Base-by-base conservation (phyloP, 768 basidiomycete species). In the Ramaria sp. region DNA sequence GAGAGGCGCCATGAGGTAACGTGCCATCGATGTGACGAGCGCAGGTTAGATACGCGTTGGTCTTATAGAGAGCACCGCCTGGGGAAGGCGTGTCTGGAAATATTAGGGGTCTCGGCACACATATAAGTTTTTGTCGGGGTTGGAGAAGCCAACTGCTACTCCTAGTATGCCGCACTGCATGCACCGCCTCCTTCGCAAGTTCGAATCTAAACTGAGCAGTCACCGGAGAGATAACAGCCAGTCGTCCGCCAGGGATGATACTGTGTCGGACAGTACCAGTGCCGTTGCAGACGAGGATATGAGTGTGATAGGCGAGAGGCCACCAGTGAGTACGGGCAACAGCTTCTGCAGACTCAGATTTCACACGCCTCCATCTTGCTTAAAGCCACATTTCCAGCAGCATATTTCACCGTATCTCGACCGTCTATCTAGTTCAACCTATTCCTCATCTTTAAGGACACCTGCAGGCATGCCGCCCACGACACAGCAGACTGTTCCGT, bases 401-500 rank as follows among this genome's bases (percentile, higher is more conserved):
- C 48, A 27, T 20, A 49, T 17, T 17, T 13, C 48, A 24, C 12
- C 31, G 19, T 17, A 49, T 24, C 42, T 17, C 42, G 42, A 20
- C 48, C 24, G 27, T 20, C 7, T 19, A 2, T 30, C 48, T 7
- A 15, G 6, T 13, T 10, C 19, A 27, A 3, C 15, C 48, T 11
- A 17, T 12, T 7, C 48, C 10, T 11, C 48, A 52, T 17, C 27
- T 11, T 13, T 24, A 12, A 1, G 13, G 17, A 34, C 34, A 12
- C 33, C 51, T 3, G 6, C 20, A 13, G 34, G 51, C 31, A 52
- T 52, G 51, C 24, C 47, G 30, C 55, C 55, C 31, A 38, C 58
- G n/a, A 27, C 47, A 22, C 37, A 58, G 22, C 59, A 60, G 31
- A 60, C 59, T 1, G 59, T 60, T 20, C 59, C 59, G 10, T 60